phyloP scores from a whole-genome alignment of 23 red algal species.

The Gracilaria gracilis region DNA sequence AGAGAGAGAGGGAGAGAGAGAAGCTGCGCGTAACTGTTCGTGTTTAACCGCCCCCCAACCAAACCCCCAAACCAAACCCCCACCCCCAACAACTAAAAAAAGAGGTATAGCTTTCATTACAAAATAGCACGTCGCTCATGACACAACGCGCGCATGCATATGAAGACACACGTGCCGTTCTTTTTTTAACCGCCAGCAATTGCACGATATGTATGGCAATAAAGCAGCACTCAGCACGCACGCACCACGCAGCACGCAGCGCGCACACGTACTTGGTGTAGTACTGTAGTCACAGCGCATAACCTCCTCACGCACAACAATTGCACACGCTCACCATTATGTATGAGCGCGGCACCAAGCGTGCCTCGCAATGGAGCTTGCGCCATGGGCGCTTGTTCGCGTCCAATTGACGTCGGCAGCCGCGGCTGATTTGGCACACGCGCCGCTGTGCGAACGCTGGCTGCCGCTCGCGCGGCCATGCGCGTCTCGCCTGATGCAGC shows the following conservation, averaged over 20 bases:
- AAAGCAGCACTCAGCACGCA: not conserved
- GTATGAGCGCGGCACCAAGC: not conserved
- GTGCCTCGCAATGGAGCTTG: not conserved
- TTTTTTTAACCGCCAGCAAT: not conserved
- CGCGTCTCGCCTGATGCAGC: no score
- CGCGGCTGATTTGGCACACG: no score
- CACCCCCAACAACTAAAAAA: not conserved
- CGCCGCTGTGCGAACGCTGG: no score
- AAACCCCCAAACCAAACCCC: not conserved
- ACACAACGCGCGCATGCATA: no score
- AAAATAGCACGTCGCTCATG: no score
- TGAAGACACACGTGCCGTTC: no score
- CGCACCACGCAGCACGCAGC: no score
- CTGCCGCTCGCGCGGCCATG: no score
- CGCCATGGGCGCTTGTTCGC: not conserved
- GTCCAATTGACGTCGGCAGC: not conserved
- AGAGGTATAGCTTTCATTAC: no score
- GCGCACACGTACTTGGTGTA: no score
- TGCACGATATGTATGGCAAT: slow-evolving; percentile 35
- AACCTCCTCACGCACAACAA: not conserved
- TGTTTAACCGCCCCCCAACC: not conserved
- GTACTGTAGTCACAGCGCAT: not conserved
- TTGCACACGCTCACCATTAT: not conserved
- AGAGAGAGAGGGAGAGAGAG: no score
- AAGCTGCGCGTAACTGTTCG: not conserved